A percentile compares a stretch with the other conserved stretches of the same genome.
Conservation (phyloP, 2,329 filamentous ascomycete species). For the Aspergillus unguis region DNA sequence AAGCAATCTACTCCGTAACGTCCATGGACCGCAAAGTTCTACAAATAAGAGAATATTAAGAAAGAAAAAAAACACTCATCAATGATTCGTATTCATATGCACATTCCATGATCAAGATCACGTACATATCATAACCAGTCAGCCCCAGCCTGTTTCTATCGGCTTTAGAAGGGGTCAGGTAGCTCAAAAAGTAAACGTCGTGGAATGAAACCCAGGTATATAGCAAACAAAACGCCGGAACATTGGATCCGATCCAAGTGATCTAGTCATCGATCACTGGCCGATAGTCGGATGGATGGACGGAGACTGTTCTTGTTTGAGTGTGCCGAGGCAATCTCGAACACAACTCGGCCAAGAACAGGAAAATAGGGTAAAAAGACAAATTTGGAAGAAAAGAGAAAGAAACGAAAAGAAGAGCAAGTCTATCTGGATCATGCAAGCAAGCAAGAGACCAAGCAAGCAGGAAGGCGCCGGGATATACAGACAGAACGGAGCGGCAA, state of each 20-base stretch:
- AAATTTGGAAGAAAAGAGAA: background rate
- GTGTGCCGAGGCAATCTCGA: background rate
- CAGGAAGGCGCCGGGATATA: slow-evolving; percentile 3
- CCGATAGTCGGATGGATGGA: background rate
- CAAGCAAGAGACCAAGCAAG: background rate
- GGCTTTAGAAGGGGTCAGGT: background rate
- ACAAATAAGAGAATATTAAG: too few relatives aligned
- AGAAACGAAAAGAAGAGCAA: background rate
- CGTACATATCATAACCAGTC: slow-evolving; percentile 3
- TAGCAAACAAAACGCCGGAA: slow-evolving; percentile 13
- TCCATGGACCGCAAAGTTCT: too few relatives aligned
- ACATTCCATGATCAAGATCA: background rate
- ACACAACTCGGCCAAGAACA: background rate
- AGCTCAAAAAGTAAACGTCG: background rate
- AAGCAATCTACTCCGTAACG: too few relatives aligned
- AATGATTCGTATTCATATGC: slow-evolving; percentile 1
- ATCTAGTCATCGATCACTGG: background rate
- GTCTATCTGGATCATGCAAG: slow-evolving; percentile 8
- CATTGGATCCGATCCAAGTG: background rate
- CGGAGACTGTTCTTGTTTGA: background rate
- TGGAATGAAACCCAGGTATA: slow-evolving; percentile 14
- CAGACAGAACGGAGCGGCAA: background rate
- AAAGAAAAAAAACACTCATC: background rate
- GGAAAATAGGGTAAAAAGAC: background rate
- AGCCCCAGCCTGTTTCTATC: slow-evolving; percentile 9